Conservation (phyloP, 345 rosid genomes). For the Eutrema heterophyllum region DNA sequence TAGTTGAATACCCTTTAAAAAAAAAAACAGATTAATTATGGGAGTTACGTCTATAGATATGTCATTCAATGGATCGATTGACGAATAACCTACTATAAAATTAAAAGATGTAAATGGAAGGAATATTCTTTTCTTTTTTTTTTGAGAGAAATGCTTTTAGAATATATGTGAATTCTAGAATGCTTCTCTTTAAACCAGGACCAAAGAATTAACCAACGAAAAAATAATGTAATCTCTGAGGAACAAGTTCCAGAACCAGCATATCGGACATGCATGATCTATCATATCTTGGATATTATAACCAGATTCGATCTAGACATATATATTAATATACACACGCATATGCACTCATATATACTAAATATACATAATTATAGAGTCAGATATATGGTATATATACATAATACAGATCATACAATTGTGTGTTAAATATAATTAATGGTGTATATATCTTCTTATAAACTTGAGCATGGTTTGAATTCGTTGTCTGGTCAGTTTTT, state of each 20-base stretch:
- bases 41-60: neutral
- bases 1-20: too few relatives aligned
- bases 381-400: neutral
- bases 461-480: neutral
- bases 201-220: constrained; percentile 1
- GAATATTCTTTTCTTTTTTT: constrained; percentile 17
- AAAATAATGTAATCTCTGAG: neutral
- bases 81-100: neutral
- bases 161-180: constrained; percentile 5
- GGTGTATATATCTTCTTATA: neutral
- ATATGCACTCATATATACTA: neutral
- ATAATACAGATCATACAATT: neutral
- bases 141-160: neutral
- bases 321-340: neutral
- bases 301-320: neutral
- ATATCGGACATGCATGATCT: constrained; percentile 14
- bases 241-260: constrained; percentile 21
- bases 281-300: constrained; percentile 17
- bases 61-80: neutral
- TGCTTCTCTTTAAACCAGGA: constrained; percentile 1
- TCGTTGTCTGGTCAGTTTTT: neutral
- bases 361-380: neutral
- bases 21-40: neutral
- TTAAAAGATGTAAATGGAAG: neutral
- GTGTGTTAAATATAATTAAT: neutral